A percentile compares a stretch with the other conserved stretches of the same genome.
Conservation (phyloP, 129 eudicot species). For the Dittrichia graveolens region DNA sequence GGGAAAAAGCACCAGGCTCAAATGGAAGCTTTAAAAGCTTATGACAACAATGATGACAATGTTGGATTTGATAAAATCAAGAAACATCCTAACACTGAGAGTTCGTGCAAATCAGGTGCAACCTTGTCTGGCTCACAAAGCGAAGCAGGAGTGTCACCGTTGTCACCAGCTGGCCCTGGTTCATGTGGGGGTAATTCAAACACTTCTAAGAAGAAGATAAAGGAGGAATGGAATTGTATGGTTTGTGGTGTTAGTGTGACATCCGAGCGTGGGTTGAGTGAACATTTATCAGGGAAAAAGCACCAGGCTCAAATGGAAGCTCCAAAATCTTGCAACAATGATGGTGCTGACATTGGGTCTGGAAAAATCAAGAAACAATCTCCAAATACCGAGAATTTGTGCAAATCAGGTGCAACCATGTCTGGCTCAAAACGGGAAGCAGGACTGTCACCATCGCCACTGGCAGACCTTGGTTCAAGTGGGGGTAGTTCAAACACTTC, state of each 20-base stretch:
- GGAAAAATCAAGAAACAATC: slow-evolving; percentile 2
- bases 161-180: no score
- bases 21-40: slow-evolving; percentile 36
- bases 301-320: slow-evolving; percentile 57
- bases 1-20: slow-evolving; percentile 63
- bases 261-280: slow-evolving; percentile 42
- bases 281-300: slow-evolving; percentile 57
- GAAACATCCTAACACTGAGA: background rate
- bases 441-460: no score
- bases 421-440: no score
- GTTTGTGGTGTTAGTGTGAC: slow-evolving; percentile 52
- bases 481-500: no score
- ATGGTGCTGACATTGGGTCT: background rate
- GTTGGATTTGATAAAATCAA: background rate
- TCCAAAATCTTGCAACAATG: background rate
- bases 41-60: background rate
- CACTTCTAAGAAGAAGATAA: slow-evolving; percentile 26
- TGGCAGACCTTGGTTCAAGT: no score
- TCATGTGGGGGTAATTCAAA: background rate
- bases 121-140: no score
- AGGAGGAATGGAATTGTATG: slow-evolving; percentile 55
- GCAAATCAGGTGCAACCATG: background rate
- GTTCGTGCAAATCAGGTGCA: no score
- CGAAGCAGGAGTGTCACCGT: no score
- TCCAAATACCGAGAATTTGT: background rate